Percentiles rank a stretch among this genome's conserved stretches.
These are phyloP conservation scores for Fistulinella prunicolor DNA, from an alignment of 768 basidiomycete genomes.

Conservation along the genomic window DNA sequence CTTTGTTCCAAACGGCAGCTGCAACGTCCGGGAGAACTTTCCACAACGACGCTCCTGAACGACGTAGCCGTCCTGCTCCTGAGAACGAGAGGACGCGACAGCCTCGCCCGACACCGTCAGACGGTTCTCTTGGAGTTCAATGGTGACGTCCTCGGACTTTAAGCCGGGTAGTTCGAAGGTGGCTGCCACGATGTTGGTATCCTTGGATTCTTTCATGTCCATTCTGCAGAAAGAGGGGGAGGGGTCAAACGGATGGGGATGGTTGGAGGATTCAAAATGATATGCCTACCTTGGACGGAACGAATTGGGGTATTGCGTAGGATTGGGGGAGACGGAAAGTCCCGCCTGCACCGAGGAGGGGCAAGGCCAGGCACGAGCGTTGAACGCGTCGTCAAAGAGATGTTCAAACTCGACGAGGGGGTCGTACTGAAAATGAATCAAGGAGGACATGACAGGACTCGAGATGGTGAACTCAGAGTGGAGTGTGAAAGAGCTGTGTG, in stretches of 20 bases:
- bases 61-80: background rate
- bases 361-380: background rate
- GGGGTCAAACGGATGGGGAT: too few species aligned
- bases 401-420: background rate
- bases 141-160: background rate
- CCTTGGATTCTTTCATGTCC: background rate
- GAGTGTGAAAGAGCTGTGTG: too few species aligned
- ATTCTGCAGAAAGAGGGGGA: background rate
- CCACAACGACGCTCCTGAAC: background rate
- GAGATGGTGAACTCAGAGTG: too few species aligned
- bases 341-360: background rate
- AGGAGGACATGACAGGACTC: background rate
- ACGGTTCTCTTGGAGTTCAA: background rate
- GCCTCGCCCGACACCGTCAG: background rate
- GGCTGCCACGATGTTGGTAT: background rate
- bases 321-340: background rate
- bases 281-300: background rate
- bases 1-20: background rate
- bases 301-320: background rate
- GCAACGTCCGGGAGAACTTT: background rate
- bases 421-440: background rate
- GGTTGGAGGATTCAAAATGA: background rate
- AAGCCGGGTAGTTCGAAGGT: background rate
- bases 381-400: background rate
- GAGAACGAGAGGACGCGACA: background rate